These are phyloP conservation scores for Beauveria sp. DNA, from an alignment of 2,329 filamentous ascomycete genomes.

Conservation along the genomic window DNA sequence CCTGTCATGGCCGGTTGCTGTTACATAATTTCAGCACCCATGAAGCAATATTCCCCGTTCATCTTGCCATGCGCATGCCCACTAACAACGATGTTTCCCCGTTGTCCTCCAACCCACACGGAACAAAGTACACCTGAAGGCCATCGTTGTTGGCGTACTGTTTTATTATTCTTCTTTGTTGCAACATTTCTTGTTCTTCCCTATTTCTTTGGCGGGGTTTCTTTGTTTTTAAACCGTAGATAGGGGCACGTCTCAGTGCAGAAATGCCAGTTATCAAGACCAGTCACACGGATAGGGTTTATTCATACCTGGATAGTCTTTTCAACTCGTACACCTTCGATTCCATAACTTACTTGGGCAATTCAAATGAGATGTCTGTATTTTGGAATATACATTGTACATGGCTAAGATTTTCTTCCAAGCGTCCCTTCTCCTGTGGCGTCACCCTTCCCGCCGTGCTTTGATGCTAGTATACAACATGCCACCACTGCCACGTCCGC, in stretches of 20 bases:
- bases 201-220: background rate
- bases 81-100: background rate
- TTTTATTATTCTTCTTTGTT: background rate
- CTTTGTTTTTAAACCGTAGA: background rate
- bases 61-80: too few relatives aligned
- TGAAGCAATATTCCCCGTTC: too few relatives aligned
- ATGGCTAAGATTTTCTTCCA: background rate
- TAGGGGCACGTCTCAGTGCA: background rate
- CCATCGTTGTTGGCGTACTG: background rate
- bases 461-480: conserved; percentile 5
- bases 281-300: too few relatives aligned
- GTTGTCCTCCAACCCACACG: background rate
- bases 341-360: background rate
- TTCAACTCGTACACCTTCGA: background rate
- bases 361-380: background rate
- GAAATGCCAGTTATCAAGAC: too few relatives aligned
- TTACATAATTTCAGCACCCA: too few relatives aligned
- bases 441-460: background rate
- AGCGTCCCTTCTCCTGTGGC: background rate
- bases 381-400: conserved; percentile 1
- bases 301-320: background rate
- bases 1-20: background rate
- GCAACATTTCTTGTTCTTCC: background rate
- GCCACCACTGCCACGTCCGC: background rate
- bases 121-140: background rate